These are phyloP conservation scores for Globisporangium megalacanthum DNA, from an alignment of 352 stramenopile species.

Conservation along the genomic window DNA sequence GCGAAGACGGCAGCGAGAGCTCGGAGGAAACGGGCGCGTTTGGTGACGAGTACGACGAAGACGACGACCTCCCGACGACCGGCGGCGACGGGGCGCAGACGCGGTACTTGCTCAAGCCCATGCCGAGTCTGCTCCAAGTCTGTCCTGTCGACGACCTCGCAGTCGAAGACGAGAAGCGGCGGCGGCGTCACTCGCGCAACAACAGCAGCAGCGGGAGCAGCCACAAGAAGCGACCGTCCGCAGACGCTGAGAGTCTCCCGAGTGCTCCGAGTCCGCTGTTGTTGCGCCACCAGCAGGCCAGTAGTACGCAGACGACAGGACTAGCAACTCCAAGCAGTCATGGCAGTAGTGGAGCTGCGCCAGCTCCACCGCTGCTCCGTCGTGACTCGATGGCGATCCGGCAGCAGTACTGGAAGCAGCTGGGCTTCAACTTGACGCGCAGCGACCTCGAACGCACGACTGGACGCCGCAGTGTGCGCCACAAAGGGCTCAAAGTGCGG, in stretches of 20 bases:
- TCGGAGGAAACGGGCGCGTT: conserved; percentile 4
- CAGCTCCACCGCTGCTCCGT: conserved; percentile 26
- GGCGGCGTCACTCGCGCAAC: conserved; percentile 37
- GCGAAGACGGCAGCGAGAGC: conserved; percentile 6
- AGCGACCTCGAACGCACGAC: conserved; percentile 79
- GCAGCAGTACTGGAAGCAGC: conserved; percentile 83
- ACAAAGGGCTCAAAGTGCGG: conserved; percentile 67
- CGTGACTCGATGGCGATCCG: conserved; percentile 82
- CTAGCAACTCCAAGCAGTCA: conserved; percentile 3
- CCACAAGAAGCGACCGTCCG: conserved; percentile 31
- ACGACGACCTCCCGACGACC: conserved; percentile 1
- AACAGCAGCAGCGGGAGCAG: conserved; percentile 10
- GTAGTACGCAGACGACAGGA: conserved; percentile 9
- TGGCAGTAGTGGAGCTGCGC: neutral
- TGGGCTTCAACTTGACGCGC: conserved; percentile 76
- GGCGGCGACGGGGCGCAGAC: conserved; percentile 1
- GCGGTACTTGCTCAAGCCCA: conserved; percentile 62
- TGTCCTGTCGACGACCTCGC: conserved; percentile 71
- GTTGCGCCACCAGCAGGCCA: conserved; percentile 6
- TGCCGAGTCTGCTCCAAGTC: conserved; percentile 58
- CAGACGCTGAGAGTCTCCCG: conserved; percentile 59
- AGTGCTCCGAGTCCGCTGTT: conserved; percentile 30
- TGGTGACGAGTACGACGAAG: conserved; percentile 12
- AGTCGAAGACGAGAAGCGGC: conserved; percentile 72
- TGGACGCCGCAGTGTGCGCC: conserved; percentile 49